Conservation (phyloP, 805 yeast species). For the Metschnikowia lunata region DNA sequence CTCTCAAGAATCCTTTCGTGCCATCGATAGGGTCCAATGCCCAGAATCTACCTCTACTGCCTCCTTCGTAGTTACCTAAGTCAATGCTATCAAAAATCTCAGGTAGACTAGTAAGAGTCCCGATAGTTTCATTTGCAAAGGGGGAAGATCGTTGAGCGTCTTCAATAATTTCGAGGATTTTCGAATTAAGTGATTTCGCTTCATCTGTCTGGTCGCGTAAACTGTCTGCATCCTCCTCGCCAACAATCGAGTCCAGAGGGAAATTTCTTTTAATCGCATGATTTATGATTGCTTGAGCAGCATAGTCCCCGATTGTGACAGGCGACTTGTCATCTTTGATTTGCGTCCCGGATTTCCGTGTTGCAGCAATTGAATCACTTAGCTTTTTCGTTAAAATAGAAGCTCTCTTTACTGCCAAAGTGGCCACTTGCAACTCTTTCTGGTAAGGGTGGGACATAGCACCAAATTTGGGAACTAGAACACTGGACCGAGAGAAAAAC, state of each 20-base stretch:
- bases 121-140: constrained; percentile 29
- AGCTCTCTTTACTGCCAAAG: constrained; percentile 87
- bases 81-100: constrained; percentile 67
- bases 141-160: constrained; percentile 47
- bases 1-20: constrained; percentile 90
- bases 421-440: constrained; percentile 74
- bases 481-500: no score
- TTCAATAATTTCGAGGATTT: constrained; percentile 57
- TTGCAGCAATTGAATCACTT: constrained; percentile 50
- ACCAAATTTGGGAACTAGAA: no score
- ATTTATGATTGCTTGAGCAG: constrained; percentile 90
- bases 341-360: constrained; percentile 51
- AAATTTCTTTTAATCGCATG: constrained; percentile 75
- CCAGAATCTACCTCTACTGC: constrained; percentile 82
- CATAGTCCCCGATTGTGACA: constrained; percentile 94
- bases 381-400: constrained; percentile 65
- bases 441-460: constrained; percentile 38
- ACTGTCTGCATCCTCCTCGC: constrained; percentile 84
- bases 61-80: constrained; percentile 76
- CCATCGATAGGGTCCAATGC: constrained; percentile 98
- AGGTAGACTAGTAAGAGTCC: constrained; percentile 39
- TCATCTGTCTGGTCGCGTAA: constrained; percentile 43
- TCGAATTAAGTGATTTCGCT: constrained; percentile 42
- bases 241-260: constrained; percentile 83
- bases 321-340: constrained; percentile 89